Base-by-base conservation (phyloP, 2,329 filamentous ascomycete species). In the Pestalotiopsis fici region DNA sequence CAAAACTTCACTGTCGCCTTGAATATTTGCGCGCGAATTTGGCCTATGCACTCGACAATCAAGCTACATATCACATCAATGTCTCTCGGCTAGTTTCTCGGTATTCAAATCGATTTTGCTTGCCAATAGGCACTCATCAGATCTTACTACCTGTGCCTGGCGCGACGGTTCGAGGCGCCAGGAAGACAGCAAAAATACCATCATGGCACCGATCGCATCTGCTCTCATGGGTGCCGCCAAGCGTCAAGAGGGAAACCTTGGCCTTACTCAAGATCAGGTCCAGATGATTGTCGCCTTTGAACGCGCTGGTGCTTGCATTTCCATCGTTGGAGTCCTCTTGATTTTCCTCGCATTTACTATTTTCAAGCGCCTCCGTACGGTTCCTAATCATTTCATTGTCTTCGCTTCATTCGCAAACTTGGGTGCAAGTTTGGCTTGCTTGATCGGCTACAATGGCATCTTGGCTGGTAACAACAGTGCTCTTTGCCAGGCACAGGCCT, bases 391-490 rank as follows among this genome's bases (percentile, higher is more conserved):
- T 1, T 90, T 90, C 69, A 89, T 90, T 63, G 81, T 89, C 27
- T 89, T 88, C 71, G 87, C 87, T 5, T 89, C 87, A 23, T 81
- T 89, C 28, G 85, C 87, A 68, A 90, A 90, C 70, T 77, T 88
- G 4, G 87, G 87, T 2, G 87, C 87, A 13, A 87, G 87, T 71
- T 79, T 85, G 56, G 93, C 90, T 12, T 93, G 91, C 60, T 81
- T 94, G 28, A 93, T 95, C 60, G 91, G 90, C 5, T 87, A 88
- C 66, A 86, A 88, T 18, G 91, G 90, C 1, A 83, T 94, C 54
- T 74, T 79, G 1, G 79, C 80, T 43, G 89, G 89, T 1, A 79
- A 82, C 23, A 77, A 80, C 0, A 88, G 86, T 35, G 74, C 85
- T 2, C 78, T 95, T 5, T 96, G 88, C 71, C 86, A 88, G 73